These are phyloP conservation scores for Nemania sp. DNA, from an alignment of 2,329 filamentous ascomycete species.

Conservation along the genomic window DNA sequence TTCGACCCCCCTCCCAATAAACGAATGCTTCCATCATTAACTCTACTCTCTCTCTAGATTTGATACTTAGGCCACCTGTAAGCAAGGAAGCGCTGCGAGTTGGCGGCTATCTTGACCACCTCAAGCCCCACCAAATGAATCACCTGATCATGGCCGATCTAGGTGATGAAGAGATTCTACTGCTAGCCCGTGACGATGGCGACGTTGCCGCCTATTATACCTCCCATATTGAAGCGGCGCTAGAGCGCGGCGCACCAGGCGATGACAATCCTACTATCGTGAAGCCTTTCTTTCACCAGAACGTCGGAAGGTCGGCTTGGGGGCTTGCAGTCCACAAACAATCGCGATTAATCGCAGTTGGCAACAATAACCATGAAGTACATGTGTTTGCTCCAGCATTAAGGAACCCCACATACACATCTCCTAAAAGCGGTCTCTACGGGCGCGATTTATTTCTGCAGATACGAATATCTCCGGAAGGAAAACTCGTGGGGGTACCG, in stretches of 20 bases:
- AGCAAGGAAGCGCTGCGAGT: constrained; percentile 57
- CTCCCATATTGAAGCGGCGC: constrained; percentile 57
- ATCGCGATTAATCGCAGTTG: constrained; percentile 87
- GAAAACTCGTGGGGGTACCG: constrained; percentile 7
- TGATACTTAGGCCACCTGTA: constrained; percentile 61
- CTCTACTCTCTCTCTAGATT: constrained; percentile 46
- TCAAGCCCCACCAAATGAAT: constrained; percentile 73
- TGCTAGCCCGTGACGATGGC: constrained; percentile 78
- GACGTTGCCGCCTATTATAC: constrained; percentile 80
- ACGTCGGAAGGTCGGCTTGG: constrained; percentile 86
- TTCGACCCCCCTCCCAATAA: no score
- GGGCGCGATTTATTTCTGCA: constrained; percentile 38
- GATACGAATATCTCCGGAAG: constrained; percentile 29
- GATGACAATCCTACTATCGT: constrained; percentile 42
- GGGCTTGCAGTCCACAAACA: constrained; percentile 84
- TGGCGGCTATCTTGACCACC: constrained; percentile 65
- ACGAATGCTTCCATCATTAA: constrained; percentile 5
- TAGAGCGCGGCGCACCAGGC: constrained; percentile 45
- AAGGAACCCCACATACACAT: constrained; percentile 32
- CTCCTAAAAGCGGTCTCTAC: constrained; percentile 8
- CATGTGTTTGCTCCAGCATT: constrained; percentile 53
- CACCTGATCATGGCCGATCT: constrained; percentile 76
- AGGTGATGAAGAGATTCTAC: constrained; percentile 75
- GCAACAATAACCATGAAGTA: constrained; percentile 72
- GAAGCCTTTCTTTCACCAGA: constrained; percentile 75